phyloP scores from a whole-genome alignment of 208 protist genomes.

The Balamuthia mandrillaris region DNA sequence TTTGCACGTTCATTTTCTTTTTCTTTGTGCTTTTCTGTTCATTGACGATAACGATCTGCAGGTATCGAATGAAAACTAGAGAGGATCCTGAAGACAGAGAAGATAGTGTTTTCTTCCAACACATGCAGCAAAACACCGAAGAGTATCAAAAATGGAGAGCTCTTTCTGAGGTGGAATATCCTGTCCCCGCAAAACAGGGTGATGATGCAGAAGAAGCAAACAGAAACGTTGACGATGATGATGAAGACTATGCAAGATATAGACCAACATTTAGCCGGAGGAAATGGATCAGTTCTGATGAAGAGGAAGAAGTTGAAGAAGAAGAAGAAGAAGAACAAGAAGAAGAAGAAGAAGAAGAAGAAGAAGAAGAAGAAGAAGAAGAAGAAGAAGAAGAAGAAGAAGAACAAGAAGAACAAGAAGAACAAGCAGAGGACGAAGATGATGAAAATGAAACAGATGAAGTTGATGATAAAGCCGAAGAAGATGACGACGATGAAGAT shows the following conservation, averaged over 20 bases:
- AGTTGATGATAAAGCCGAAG: neutral
- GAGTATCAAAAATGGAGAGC: conserved; percentile 22
- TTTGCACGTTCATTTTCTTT: too few species aligned
- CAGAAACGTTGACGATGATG: neutral
- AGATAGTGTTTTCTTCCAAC: conserved; percentile 28
- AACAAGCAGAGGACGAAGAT: neutral
- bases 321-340: neutral
- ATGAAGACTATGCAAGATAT: neutral
- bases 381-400: neutral
- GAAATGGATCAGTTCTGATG: neutral
- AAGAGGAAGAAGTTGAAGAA: neutral
- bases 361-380: neutral
- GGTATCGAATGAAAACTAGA: neutral
- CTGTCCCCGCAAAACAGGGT: too few species aligned
- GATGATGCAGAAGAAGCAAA: conserved; percentile 14
- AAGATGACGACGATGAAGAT: neutral
- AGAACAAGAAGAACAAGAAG: neutral
- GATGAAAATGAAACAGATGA: neutral
- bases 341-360: neutral
- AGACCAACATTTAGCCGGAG: neutral
- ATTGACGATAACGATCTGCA: too few species aligned
- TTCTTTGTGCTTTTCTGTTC: too few species aligned
- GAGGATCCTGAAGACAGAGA: conserved; percentile 27
- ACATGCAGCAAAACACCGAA: conserved; percentile 1
- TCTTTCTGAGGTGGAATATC: too few species aligned